Percentiles rank a stretch among this genome's conserved stretches.
phyloP scores from a whole-genome alignment of 495 filamentous ascomycete genomes.

The Hypomontagnella monticulosa region DNA sequence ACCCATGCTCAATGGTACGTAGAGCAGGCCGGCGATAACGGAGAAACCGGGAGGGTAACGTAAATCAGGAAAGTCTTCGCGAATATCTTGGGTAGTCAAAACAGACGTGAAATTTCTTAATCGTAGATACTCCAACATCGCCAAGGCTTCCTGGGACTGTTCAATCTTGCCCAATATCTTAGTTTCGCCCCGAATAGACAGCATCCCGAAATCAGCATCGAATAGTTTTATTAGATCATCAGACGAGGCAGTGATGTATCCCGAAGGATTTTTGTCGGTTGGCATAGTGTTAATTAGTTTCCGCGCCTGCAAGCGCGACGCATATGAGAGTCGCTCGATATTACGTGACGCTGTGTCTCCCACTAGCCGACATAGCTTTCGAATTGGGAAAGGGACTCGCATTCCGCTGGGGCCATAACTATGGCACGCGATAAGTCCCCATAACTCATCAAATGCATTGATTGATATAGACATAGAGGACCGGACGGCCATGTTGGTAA shows the following conservation, averaged over 20 bases:
- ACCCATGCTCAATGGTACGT: slow-evolving; percentile 81
- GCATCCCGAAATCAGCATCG: slow-evolving; percentile 85
- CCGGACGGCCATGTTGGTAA: slow-evolving; percentile 89
- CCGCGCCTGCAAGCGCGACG: slow-evolving; percentile 80
- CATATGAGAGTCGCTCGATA: slow-evolving; percentile 89
- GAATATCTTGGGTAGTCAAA: slow-evolving; percentile 78
- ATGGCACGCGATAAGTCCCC: slow-evolving; percentile 92
- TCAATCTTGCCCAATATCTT: slow-evolving; percentile 82
- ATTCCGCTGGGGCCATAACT: slow-evolving; percentile 80
- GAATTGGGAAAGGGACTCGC: slow-evolving; percentile 89
- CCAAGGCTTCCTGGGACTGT: slow-evolving; percentile 84
- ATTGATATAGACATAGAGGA: slow-evolving; percentile 96
- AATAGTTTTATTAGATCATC: slow-evolving; percentile 88
- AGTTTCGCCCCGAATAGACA: slow-evolving; percentile 88
- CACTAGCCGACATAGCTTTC: slow-evolving; percentile 93
- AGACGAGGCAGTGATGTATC: slow-evolving; percentile 91
- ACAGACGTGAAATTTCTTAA: slow-evolving; percentile 81
- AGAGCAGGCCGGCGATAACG: slow-evolving; percentile 80
- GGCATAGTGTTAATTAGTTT: slow-evolving; percentile 84
- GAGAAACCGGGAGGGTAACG: slow-evolving; percentile 82
- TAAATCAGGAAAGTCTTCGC: slow-evolving; percentile 83
- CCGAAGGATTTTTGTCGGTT: slow-evolving; percentile 83
- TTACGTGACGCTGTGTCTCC: slow-evolving; percentile 89
- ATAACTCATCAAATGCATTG: slow-evolving; percentile 83
- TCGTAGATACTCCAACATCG: slow-evolving; percentile 85